Percentiles rank a stretch among this genome's conserved stretches.
Evolutionary conservation across 768 basidiomycete species (phyloP).

Genomic region (Xerocomellus amylosporus): DNA sequence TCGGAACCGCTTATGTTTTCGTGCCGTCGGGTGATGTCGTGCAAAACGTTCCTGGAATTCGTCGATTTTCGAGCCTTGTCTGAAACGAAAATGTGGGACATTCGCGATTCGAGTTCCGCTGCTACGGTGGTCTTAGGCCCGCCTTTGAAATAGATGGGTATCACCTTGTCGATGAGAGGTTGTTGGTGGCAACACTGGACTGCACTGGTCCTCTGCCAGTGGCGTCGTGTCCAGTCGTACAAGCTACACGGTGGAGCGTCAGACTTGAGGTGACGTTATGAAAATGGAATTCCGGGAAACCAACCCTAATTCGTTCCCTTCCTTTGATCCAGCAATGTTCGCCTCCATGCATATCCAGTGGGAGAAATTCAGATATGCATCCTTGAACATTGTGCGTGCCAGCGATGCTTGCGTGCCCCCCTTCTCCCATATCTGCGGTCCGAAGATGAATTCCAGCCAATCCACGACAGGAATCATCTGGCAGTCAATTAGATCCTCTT

Average conservation of each 20-base stretch:
- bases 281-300: background rate
- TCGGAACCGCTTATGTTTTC: background rate
- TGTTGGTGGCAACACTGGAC: slow-evolving; percentile 16
- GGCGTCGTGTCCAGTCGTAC: slow-evolving; percentile 7
- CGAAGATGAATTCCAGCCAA: slow-evolving; percentile 15
- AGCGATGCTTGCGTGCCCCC: background rate
- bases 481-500: slow-evolving; percentile 8
- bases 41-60: background rate
- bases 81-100: slow-evolving; percentile 21
- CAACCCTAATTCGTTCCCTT: background rate
- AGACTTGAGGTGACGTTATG: background rate
- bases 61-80: slow-evolving; percentile 2
- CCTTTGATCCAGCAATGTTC: background rate
- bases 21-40: background rate
- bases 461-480: slow-evolving; percentile 10
- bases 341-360: slow-evolving; percentile 15
- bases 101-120: background rate
- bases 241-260: background rate
- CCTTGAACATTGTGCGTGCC: slow-evolving; percentile 1
- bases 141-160: slow-evolving; percentile 12
- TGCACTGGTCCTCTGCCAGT: slow-evolving; percentile 16
- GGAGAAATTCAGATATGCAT: slow-evolving; percentile 12
- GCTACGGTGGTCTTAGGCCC: too few relatives aligned
- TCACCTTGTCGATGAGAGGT: slow-evolving; percentile 10
- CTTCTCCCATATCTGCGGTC: background rate